A percentile compares a stretch with the other conserved stretches of the same genome.
Evolutionary conservation across 2,329 filamentous ascomycete genomes (phyloP).

Genomic region (Bipolaris bicolor): DNA sequence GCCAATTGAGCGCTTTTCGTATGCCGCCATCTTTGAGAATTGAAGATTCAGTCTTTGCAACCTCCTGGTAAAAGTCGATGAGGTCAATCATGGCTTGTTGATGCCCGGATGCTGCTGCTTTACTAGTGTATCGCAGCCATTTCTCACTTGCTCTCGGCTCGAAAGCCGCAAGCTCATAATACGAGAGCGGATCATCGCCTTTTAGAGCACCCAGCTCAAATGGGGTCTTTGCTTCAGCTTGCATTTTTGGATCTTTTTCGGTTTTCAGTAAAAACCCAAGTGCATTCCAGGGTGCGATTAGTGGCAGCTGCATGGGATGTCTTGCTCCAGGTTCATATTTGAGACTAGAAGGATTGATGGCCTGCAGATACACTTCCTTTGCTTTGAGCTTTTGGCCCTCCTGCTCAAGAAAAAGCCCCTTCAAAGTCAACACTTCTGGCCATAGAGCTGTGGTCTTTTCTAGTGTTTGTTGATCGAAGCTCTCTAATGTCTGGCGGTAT

Average conservation of each 20-base stretch:
- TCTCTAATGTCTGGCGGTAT: slow-evolving; percentile 27
- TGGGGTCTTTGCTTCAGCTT: slow-evolving; percentile 34
- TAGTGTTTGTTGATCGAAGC: slow-evolving; percentile 22
- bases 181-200: slow-evolving; percentile 53
- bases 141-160: slow-evolving; percentile 34
- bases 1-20: slow-evolving; percentile 31
- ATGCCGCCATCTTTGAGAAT: slow-evolving; percentile 19
- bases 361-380: slow-evolving; percentile 30
- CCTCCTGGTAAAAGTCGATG: slow-evolving; percentile 49
- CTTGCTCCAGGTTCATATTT: slow-evolving; percentile 20
- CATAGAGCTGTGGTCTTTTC: slow-evolving; percentile 20
- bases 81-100: slow-evolving; percentile 48
- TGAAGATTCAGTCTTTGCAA: slow-evolving; percentile 29
- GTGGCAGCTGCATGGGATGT: slow-evolving; percentile 34
- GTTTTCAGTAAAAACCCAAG: slow-evolving; percentile 35
- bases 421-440: slow-evolving; percentile 37
- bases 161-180: slow-evolving; percentile 45
- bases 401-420: slow-evolving; percentile 39
- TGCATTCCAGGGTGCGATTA: slow-evolving; percentile 41
- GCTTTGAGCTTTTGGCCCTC: slow-evolving; percentile 33
- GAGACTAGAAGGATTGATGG: slow-evolving; percentile 23
- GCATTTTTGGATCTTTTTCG: slow-evolving; percentile 18
- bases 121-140: slow-evolving; percentile 54
- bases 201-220: slow-evolving; percentile 47
- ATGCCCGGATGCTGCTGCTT: slow-evolving; percentile 53